phyloP scores from a whole-genome alignment of 2,329 filamentous ascomycete genomes.

The Xylaria multiplex region DNA sequence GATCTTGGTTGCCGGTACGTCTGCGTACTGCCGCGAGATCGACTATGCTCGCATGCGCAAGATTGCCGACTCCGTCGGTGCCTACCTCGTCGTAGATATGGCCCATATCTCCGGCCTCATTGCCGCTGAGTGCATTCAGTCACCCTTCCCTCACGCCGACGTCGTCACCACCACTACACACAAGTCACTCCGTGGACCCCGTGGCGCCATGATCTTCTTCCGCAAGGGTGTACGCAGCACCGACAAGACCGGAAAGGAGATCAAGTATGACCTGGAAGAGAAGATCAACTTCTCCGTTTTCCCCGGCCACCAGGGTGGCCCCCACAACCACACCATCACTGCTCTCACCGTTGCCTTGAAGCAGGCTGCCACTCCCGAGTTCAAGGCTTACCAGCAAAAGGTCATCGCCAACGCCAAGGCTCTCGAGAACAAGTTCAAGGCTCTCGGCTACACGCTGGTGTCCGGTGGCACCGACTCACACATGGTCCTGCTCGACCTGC shows the following conservation, averaged over 20 bases:
- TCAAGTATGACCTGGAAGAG: slow-evolving; percentile 90
- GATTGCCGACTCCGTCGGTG: slow-evolving; percentile 92
- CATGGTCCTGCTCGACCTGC: slow-evolving; percentile 94
- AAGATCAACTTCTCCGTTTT: slow-evolving; percentile 99
- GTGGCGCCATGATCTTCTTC: slow-evolving; percentile 99
- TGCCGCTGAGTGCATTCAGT: slow-evolving; percentile 90
- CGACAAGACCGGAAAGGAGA: slow-evolving; percentile 92
- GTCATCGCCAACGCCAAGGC: slow-evolving; percentile 95
- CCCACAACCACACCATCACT: slow-evolving; percentile 99
- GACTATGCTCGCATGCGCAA: slow-evolving; percentile 97
- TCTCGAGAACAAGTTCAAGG: slow-evolving; percentile 84
- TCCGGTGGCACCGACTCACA: slow-evolving; percentile 97
- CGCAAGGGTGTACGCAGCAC: slow-evolving; percentile 93
- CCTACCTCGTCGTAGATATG: slow-evolving; percentile 97
- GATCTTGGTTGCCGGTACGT: slow-evolving; percentile 94
- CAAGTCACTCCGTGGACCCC: slow-evolving; percentile 97
- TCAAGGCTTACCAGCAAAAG: slow-evolving; percentile 92
- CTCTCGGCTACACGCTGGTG: slow-evolving; percentile 91
- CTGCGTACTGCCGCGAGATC: slow-evolving; percentile 97
- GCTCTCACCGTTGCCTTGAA: slow-evolving; percentile 93
- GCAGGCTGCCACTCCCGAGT: slow-evolving; percentile 90
- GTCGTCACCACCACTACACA: slow-evolving; percentile 98
- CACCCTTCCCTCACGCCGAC: slow-evolving; percentile 91
- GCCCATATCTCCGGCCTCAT: slow-evolving; percentile 98
- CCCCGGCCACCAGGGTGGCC: slow-evolving; percentile 97